Evolutionary conservation across 148 eudicot genomes (phyloP).

Genomic region (Camellia lanceoleosa): DNA sequence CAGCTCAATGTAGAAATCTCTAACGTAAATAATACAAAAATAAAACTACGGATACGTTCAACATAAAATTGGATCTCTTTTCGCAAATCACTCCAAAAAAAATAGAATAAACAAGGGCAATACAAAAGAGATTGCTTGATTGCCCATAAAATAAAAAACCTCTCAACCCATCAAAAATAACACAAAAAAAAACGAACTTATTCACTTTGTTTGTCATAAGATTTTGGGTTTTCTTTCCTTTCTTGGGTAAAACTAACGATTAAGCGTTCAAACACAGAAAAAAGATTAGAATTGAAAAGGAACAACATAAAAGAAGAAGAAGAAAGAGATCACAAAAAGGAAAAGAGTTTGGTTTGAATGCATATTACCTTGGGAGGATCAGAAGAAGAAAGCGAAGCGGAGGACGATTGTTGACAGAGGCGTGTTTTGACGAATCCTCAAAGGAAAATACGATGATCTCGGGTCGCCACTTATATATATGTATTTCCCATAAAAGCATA

Average conservation of each 20-base stretch:
- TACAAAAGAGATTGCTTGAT: neutral
- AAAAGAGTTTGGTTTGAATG: neutral
- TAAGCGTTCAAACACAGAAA: neutral
- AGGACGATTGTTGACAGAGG: neutral
- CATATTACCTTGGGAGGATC: slow-evolving; percentile 4
- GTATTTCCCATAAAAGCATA: too few species aligned
- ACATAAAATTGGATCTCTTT: neutral
- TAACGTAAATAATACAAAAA: neutral
- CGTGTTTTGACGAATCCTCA: neutral
- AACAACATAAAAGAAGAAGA: neutral
- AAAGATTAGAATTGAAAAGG: neutral
- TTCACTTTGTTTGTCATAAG: neutral
- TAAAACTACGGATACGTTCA: neutral
- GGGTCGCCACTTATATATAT: neutral
- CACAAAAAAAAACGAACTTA: neutral
- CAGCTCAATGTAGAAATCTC: neutral
- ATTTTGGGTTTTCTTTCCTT: neutral
- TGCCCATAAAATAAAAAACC: neutral
- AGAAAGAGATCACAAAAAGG: neutral
- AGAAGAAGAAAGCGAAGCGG: neutral
- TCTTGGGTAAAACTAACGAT: neutral
- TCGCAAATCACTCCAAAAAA: neutral
- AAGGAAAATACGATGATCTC: neutral
- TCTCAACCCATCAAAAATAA: neutral
- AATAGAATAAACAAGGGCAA: neutral